Percentiles rank a stretch among this genome's conserved stretches.
Evolutionary conservation across 2,329 filamentous ascomycete genomes (phyloP).

Genomic region (Diaporthe velutina): DNA sequence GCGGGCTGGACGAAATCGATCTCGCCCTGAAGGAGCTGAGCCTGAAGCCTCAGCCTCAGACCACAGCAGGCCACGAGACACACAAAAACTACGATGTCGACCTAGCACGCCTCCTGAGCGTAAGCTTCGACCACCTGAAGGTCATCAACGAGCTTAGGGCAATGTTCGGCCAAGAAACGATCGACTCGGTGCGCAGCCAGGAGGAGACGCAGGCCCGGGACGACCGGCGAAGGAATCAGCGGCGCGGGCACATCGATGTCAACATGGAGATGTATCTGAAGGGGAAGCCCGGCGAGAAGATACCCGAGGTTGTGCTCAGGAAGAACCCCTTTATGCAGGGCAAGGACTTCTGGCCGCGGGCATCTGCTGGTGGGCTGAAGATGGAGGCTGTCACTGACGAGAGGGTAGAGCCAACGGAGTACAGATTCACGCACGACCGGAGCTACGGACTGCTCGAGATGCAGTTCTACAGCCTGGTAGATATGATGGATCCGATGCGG

Average conservation of each 20-base stretch:
- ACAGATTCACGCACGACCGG: constrained; percentile 81
- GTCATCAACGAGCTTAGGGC: constrained; percentile 90
- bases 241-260: constrained; percentile 46
- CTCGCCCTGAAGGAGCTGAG: constrained; percentile 64
- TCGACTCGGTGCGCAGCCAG: constrained; percentile 65
- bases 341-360: constrained; percentile 87
- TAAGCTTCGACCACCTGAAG: constrained; percentile 80
- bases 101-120: constrained; percentile 55
- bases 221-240: constrained; percentile 55
- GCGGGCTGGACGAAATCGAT: constrained; percentile 67
- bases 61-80: constrained; percentile 33
- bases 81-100: constrained; percentile 42
- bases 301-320: constrained; percentile 79
- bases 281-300: constrained; percentile 70
- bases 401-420: constrained; percentile 73
- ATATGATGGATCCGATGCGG: constrained; percentile 84
- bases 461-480: constrained; percentile 84
- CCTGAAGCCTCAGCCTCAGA: constrained; percentile 45
- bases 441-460: constrained; percentile 81
- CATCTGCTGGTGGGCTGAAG: constrained; percentile 82
- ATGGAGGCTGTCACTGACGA: constrained; percentile 74
- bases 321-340: constrained; percentile 89
- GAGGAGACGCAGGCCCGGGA: constrained; percentile 59
- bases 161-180: constrained; percentile 69
- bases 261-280: constrained; percentile 70